These are phyloP conservation scores for Quercus tomentella DNA, from an alignment of 331 rosid species.

Conservation along the genomic window DNA sequence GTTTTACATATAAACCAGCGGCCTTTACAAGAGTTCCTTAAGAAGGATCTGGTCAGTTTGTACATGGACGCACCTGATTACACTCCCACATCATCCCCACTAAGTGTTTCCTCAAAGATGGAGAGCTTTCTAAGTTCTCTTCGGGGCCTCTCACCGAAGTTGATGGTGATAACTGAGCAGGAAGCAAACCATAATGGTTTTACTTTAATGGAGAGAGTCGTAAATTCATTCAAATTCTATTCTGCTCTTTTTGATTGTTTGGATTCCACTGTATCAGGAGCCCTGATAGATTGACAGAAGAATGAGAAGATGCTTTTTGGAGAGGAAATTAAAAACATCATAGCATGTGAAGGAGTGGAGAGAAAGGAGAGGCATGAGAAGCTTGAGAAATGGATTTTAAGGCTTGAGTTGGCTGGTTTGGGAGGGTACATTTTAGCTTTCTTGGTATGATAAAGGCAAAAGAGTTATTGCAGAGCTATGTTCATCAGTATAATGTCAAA, in stretches of 20 bases:
- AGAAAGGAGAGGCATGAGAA: slow-evolving; percentile 79
- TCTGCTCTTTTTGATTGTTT: slow-evolving; percentile 75
- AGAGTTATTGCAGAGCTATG: slow-evolving; percentile 43
- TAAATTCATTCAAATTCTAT: slow-evolving; percentile 56
- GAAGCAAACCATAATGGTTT: slow-evolving; percentile 76
- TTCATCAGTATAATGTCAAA: slow-evolving; percentile 51
- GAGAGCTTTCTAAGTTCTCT: slow-evolving; percentile 50
- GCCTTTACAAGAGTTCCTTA: slow-evolving; percentile 71
- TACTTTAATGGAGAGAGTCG: slow-evolving; percentile 59
- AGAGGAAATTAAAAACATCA: slow-evolving; percentile 77
- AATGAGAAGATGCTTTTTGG: slow-evolving; percentile 77
- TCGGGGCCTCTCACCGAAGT: slow-evolving; percentile 57
- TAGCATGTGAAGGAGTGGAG: slow-evolving; percentile 78
- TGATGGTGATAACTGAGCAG: slow-evolving; percentile 77
- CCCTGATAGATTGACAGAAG: slow-evolving; percentile 53
- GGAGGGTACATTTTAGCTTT: slow-evolving; percentile 47
- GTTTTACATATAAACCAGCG: slow-evolving; percentile 43
- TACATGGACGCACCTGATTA: slow-evolving; percentile 54
- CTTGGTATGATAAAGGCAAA: slow-evolving; percentile 52
- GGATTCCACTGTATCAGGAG: slow-evolving; percentile 57
- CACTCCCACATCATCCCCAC: slow-evolving; percentile 51
- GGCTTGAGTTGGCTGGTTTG: slow-evolving; percentile 66
- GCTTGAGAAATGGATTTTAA: slow-evolving; percentile 61
- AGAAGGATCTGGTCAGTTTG: slow-evolving; percentile 52
- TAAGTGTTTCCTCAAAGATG: slow-evolving; percentile 70